A percentile compares a stretch with the other conserved stretches of the same genome.
Evolutionary conservation across 1,139 yeast species (phyloP).

Genomic region (Diutina ranongensis): DNA sequence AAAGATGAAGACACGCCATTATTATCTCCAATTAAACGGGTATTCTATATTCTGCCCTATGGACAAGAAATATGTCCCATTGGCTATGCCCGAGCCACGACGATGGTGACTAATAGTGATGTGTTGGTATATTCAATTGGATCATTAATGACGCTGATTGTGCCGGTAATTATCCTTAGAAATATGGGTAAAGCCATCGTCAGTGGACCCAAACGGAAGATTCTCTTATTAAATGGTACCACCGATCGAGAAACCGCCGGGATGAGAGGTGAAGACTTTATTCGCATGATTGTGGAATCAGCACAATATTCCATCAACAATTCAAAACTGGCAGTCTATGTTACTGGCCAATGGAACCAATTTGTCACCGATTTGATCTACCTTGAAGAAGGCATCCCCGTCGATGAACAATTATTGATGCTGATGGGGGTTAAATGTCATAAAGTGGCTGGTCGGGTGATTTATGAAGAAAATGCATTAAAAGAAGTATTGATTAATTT

Average conservation of each 20-base stretch:
- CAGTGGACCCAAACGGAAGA: conserved; percentile 17
- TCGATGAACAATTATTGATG: conserved; percentile 29
- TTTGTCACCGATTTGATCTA: conserved; percentile 49
- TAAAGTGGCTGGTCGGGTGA: conserved; percentile 20
- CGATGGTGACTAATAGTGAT: conserved; percentile 39
- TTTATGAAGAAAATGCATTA: neutral
- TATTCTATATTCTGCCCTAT: conserved; percentile 76
- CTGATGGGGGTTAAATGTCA: conserved; percentile 36
- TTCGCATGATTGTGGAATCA: conserved; percentile 42
- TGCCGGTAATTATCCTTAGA: conserved; percentile 63
- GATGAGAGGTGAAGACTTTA: conserved; percentile 47
- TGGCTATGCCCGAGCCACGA: conserved; percentile 55
- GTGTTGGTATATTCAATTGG: conserved; percentile 73
- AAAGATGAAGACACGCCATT: conserved; percentile 48
- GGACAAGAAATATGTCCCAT: conserved; percentile 80
- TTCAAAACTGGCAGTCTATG: conserved; percentile 8
- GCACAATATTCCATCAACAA: conserved; percentile 25
- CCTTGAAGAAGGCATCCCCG: conserved; percentile 35
- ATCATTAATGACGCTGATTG: conserved; percentile 73
- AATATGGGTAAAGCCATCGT: conserved; percentile 59
- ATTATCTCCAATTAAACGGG: conserved; percentile 61
- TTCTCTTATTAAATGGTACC: conserved; percentile 59
- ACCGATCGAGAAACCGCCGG: conserved; percentile 70
- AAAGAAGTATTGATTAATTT: neutral
- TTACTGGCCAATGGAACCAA: conserved; percentile 20